phyloP scores from a whole-genome alignment of 257 asterid species.

The Nicotiana sylvestris region DNA sequence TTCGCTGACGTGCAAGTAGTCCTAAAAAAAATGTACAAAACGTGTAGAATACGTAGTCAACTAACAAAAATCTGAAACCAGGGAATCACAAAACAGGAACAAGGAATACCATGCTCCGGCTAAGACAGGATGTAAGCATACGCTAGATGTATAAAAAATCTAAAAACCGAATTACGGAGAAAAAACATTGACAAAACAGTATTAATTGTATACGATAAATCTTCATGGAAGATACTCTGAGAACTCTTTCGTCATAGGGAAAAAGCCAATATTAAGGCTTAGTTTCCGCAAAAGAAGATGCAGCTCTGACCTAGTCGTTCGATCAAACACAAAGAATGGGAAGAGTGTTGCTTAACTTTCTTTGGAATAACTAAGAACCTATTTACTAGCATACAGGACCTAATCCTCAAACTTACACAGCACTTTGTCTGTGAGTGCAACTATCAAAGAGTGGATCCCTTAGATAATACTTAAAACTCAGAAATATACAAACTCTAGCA shows the following conservation, averaged over 20 bases:
- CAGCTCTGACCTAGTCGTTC: neutral
- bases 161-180: neutral
- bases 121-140: neutral
- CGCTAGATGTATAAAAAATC: too few relatives aligned
- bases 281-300: too few relatives aligned
- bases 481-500: neutral
- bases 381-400: neutral
- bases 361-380: neutral
- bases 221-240: neutral
- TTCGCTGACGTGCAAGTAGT: slow-evolving; percentile 90
- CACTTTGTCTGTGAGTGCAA: too few relatives aligned
- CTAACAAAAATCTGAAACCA: neutral
- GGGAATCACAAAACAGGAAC: neutral
- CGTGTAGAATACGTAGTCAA: neutral
- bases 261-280: neutral
- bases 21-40: slow-evolving; percentile 38
- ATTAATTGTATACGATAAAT: too few relatives aligned
- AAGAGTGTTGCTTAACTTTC: neutral
- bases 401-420: neutral
- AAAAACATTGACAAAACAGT: neutral
- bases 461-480: neutral
- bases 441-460: neutral
- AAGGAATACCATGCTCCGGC: neutral
- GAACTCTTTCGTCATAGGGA: neutral
- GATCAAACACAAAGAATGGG: neutral